Conservation (phyloP, 352 stramenopile genomes). For the Globisporangium takayamanum region DNA sequence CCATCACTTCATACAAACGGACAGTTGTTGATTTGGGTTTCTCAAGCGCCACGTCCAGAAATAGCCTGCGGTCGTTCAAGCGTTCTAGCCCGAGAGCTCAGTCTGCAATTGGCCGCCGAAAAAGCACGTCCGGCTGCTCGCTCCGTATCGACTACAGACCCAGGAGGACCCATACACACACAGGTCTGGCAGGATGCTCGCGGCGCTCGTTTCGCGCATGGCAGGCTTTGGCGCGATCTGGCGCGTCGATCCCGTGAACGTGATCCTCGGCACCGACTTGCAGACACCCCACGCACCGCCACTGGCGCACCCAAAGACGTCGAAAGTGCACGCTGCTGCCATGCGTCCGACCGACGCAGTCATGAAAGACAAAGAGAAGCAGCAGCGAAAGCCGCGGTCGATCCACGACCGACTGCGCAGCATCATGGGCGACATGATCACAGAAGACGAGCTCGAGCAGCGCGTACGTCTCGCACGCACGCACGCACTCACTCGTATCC, state of each 20-base stretch:
- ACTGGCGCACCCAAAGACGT: constrained; percentile 18
- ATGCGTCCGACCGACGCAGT: constrained; percentile 3
- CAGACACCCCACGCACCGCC: neutral
- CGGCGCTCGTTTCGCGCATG: constrained; percentile 12
- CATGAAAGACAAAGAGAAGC: constrained; percentile 1
- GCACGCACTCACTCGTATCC: neutral
- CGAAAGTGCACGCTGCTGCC: constrained; percentile 16
- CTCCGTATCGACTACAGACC: neutral
- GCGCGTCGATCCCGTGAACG: constrained; percentile 35
- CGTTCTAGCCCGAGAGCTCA: too few species aligned
- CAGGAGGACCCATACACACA: neutral
- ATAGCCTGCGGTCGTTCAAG: too few species aligned
- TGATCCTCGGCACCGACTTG: constrained; percentile 9
- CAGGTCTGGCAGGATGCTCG: constrained; percentile 5
- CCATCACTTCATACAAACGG: too few species aligned
- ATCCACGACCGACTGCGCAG: constrained; percentile 57
- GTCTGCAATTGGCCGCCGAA: too few species aligned
- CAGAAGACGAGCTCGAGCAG: constrained; percentile 47
- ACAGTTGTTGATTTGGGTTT: too few species aligned
- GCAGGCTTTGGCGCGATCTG: constrained; percentile 35
- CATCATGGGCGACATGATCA: constrained; percentile 57
- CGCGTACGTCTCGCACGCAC: constrained; percentile 20
- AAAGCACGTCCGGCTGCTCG: too few species aligned
- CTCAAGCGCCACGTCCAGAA: too few species aligned
- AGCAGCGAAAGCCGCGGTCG: constrained; percentile 17